Conservation (phyloP, 2,329 filamentous ascomycete genomes). For the Botrytis medusae region DNA sequence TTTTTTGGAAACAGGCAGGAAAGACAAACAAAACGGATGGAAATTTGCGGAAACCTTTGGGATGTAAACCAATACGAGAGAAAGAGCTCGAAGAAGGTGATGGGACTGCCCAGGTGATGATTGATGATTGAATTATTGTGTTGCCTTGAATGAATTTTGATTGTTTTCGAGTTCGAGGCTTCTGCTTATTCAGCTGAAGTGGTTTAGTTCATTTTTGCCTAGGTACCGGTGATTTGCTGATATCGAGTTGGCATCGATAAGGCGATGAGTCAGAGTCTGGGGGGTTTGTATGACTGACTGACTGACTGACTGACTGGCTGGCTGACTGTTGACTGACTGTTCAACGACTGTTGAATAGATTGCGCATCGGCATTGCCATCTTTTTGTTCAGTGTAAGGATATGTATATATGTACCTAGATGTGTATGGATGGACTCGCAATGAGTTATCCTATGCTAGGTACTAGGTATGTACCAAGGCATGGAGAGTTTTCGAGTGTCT, state of each 20-base stretch:
- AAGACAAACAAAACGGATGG: slow-evolving; percentile 8
- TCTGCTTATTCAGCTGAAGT: slow-evolving; percentile 1
- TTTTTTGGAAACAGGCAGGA: slow-evolving; percentile 10
- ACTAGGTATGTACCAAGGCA: background rate
- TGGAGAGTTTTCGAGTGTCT: background rate
- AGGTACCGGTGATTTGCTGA: background rate
- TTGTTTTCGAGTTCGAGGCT: background rate
- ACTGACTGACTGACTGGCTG: no score
- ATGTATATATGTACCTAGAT: background rate
- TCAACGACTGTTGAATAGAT: background rate
- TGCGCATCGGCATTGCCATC: background rate
- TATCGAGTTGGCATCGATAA: background rate
- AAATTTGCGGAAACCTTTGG: background rate
- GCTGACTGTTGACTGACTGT: background rate
- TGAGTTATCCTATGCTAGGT: background rate
- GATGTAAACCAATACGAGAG: background rate
- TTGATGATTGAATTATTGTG: background rate
- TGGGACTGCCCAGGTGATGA: background rate
- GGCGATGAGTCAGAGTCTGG: slow-evolving; percentile 2
- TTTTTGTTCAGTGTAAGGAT: background rate
- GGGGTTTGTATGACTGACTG: background rate
- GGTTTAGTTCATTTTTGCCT: background rate
- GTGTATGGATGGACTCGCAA: background rate
- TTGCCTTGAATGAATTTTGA: background rate
- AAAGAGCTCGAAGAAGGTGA: background rate